Evolutionary conservation across 2,329 filamentous ascomycete genomes (phyloP).

Genomic region (Pyricularia sp.): DNA sequence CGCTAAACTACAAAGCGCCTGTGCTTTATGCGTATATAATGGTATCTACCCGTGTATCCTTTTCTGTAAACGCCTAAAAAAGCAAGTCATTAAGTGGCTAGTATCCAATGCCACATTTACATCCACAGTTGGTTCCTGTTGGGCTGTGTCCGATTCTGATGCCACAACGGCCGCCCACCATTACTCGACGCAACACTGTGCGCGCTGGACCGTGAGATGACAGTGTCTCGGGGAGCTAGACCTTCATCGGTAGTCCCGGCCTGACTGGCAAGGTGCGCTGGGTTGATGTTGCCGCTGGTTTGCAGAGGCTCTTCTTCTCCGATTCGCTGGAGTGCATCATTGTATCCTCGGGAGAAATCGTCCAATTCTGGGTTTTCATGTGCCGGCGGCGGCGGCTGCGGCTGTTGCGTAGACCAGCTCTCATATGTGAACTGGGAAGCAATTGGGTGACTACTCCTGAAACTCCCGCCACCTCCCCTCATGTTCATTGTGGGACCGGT

Average conservation of each 20-base stretch:
- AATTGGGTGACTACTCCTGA: not conserved
- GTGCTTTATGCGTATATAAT: not conserved
- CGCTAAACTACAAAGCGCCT: not conserved
- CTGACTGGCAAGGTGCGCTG: not conserved
- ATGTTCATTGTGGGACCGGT: conserved; percentile 5
- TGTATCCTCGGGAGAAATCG: conserved; percentile 30
- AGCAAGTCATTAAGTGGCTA: not conserved
- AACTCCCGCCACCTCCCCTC: conserved; percentile 12
- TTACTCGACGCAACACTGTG: conserved; percentile 1
- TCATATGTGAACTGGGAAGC: not conserved
- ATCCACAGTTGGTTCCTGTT: conserved; percentile 35
- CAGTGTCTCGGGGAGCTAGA: conserved; percentile 4
- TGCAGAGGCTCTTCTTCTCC: conserved; percentile 24
- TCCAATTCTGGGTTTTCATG: conserved; percentile 23
- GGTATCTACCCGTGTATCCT: not conserved
- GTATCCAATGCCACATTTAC: conserved; percentile 16
- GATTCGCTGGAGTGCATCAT: conserved; percentile 24
- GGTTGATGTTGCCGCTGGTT: conserved; percentile 6
- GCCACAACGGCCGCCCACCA: conserved; percentile 31
- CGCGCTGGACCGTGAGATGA: conserved; percentile 1
- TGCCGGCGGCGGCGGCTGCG: not conserved
- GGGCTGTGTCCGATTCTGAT: conserved; percentile 34
- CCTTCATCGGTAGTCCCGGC: conserved; percentile 6
- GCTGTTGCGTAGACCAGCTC: not conserved
- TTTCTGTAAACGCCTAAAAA: not conserved